A percentile compares a stretch with the other conserved stretches of the same genome.
phyloP scores from a whole-genome alignment of 1,284 basidiomycete genomes.

The Leccinum griseonigrum region DNA sequence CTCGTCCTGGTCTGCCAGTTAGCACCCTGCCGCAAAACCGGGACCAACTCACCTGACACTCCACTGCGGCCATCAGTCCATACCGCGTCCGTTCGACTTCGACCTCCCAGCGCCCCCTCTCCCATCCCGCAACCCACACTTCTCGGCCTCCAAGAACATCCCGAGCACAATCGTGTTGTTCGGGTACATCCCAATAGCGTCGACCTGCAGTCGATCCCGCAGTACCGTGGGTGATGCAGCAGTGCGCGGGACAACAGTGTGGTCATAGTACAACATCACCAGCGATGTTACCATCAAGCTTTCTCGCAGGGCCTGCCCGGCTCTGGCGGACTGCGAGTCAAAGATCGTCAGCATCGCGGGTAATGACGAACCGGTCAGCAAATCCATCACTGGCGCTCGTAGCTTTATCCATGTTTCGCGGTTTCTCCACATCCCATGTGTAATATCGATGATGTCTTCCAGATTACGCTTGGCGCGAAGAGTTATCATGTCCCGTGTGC shows the following conservation, averaged over 20 bases:
- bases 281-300: conserved; percentile 57
- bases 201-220: conserved; percentile 56
- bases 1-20: conserved; percentile 50
- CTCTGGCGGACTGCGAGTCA: conserved; percentile 40
- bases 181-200: conserved; percentile 55
- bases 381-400: conserved; percentile 55
- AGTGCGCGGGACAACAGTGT: conserved; percentile 53
- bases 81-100: conserved; percentile 70
- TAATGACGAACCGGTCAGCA: conserved; percentile 48
- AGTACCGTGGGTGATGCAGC: conserved; percentile 60
- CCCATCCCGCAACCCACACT: conserved; percentile 77
- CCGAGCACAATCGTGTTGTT: conserved; percentile 75
- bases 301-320: conserved; percentile 42
- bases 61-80: conserved; percentile 58
- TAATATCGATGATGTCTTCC: conserved; percentile 43
- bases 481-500: conserved; percentile 49
- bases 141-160: conserved; percentile 76
- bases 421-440: conserved; percentile 47
- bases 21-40: conserved; percentile 2
- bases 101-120: conserved; percentile 62
- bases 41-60: conserved; percentile 50
- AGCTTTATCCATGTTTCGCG: conserved; percentile 63
- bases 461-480: conserved; percentile 58
- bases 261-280: conserved; percentile 56
- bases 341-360: conserved; percentile 45